Base-by-base conservation (phyloP, 495 filamentous ascomycete species). In the Penicillium paxilli region DNA sequence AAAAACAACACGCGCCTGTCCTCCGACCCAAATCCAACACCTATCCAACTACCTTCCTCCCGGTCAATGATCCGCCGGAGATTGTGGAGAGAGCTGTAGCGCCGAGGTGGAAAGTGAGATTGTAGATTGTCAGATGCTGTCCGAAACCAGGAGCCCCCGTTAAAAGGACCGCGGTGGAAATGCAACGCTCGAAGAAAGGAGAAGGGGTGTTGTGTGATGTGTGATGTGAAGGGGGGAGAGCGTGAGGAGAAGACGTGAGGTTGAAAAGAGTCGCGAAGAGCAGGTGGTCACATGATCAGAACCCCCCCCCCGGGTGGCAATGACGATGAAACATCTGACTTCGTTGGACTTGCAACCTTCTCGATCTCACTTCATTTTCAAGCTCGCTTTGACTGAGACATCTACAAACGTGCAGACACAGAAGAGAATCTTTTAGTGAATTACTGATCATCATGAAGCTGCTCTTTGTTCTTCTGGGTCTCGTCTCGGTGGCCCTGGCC, bases 361-460 rank as follows among this genome's bases (percentile, higher is more conserved):
- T 30, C 6, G 6, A 11, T 11, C 14, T 37, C 33, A 5, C 33
- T 37, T 11, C 33, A 4, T 37, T 14, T 28, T 28, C 26, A n/a
- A n/a, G n/a, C n/a, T n/a, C n/a, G n/a, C n/a, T n/a, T n/a, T n/a
- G n/a, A n/a, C n/a, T n/a, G n/a, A n/a, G n/a, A n/a, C n/a, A n/a
- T n/a, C n/a, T n/a, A n/a, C n/a, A n/a, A n/a, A n/a, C n/a, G n/a
- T n/a, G n/a, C n/a, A n/a, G n/a, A n/a, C n/a, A n/a, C n/a, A n/a
- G n/a, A n/a, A n/a, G n/a, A n/a, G n/a, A n/a, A n/a, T n/a, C n/a
- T n/a, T n/a, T n/a, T n/a, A n/a, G n/a, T 12, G 21, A 42, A 23
- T 5, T n/a, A 49, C 19, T 37, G 30, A 44, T 52, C 64, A 78
- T 22, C 5, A 92, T 92, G 89, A 87, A 80, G 67, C 62, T 71